These are phyloP conservation scores for Rhododendron mucronatum DNA, from an alignment of 148 eudicot species.

Conservation along the genomic window DNA sequence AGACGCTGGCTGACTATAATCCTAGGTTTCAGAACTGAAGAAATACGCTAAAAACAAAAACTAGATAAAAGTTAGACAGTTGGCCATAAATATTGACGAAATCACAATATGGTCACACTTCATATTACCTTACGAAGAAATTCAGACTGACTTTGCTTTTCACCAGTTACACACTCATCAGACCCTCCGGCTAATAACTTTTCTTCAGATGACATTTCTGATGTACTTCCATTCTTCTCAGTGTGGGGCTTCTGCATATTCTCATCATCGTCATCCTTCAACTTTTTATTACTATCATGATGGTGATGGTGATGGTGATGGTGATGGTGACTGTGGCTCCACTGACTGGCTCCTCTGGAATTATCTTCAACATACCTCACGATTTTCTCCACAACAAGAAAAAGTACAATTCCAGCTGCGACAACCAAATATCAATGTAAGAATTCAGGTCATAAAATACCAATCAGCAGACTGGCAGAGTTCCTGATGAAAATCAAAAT, in stretches of 20 bases:
- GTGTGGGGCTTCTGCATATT: constrained; percentile 15
- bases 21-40: neutral
- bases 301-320: constrained; percentile 58
- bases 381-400: constrained; percentile 81
- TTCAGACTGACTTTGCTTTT: constrained; percentile 32
- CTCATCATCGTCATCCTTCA: constrained; percentile 46
- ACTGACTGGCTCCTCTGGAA: constrained; percentile 53
- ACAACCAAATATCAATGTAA: constrained; percentile 19
- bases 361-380: constrained; percentile 80
- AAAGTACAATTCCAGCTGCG: constrained; percentile 89
- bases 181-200: constrained; percentile 22
- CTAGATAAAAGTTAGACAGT: neutral
- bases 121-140: constrained; percentile 52
- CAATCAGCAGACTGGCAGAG: constrained; percentile 1
- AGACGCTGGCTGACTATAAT: neutral
- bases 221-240: constrained; percentile 14
- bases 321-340: constrained; percentile 48
- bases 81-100: neutral
- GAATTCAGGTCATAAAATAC: constrained; percentile 4
- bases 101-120: neutral
- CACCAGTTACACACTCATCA: constrained; percentile 24
- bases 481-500: neutral
- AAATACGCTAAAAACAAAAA: neutral
- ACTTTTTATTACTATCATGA: constrained; percentile 44
- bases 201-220: constrained; percentile 29